Evolutionary conservation across 345 rosid genomes (phyloP).

Genomic region (Noccaea caerulescens): DNA sequence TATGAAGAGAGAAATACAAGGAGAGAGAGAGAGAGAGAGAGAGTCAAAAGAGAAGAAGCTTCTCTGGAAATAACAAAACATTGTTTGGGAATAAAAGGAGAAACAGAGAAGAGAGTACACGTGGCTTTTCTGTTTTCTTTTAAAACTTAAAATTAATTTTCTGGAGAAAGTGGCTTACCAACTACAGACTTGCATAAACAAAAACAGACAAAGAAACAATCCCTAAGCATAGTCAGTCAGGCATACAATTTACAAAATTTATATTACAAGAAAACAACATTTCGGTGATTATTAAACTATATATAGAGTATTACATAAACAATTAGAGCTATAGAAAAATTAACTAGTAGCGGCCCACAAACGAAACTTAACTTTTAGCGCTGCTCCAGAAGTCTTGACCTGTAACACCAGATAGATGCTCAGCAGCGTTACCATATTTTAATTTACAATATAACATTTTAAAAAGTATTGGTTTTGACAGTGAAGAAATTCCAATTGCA

Average conservation of each 20-base stretch:
- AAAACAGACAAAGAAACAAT: slow-evolving; percentile 3
- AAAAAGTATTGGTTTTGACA: background rate
- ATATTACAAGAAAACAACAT: background rate
- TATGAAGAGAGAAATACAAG: slow-evolving; percentile 20
- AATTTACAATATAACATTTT: background rate
- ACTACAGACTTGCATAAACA: slow-evolving; percentile 12
- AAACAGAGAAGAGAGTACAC: slow-evolving; percentile 24
- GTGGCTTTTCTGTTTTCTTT: slow-evolving; percentile 30
- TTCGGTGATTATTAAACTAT: slow-evolving; percentile 37
- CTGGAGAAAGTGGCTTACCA: slow-evolving; percentile 27
- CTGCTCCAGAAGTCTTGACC: slow-evolving; percentile 45
- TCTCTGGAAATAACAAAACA: too few relatives aligned
- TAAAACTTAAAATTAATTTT: background rate
- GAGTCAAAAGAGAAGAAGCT: slow-evolving; percentile 44
- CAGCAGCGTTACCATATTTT: background rate
- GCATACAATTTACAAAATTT: background rate
- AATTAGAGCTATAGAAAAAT: slow-evolving; percentile 14
- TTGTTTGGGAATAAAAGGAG: slow-evolving; percentile 24
- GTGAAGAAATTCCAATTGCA: slow-evolving; percentile 21
- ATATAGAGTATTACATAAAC: slow-evolving; percentile 20
- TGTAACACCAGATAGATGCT: slow-evolving; percentile 37
- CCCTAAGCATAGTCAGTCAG: background rate
- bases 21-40: background rate
- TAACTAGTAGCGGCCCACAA: slow-evolving; percentile 39
- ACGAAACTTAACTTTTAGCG: slow-evolving; percentile 36